Evolutionary conservation across 805 yeast species (phyloP), one percentile per base, ranked within the genome.

Genomic region (Yamadazyma ubonensis): DNA sequence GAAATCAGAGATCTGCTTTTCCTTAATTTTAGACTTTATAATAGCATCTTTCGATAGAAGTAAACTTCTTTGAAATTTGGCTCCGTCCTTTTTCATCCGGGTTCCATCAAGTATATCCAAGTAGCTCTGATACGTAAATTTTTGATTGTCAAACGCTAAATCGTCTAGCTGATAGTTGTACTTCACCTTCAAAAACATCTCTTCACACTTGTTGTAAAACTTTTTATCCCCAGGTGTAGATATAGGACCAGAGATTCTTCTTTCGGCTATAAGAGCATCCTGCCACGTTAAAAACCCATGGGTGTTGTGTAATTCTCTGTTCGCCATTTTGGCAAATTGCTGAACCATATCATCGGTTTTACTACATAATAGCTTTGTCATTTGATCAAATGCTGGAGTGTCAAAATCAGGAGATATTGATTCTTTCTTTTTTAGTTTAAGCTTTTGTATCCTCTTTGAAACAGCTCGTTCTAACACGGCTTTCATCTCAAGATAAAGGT

Each of bases 91-190:
- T 8, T 11, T 22, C 12, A 23, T 10, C 10, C 18, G 17, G 3
- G 6, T 25, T 11, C 12, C 21, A 8, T 25, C 21, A 7, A 38
- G n/a, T 11, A 19, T 16, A 11, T 39, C 28, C 21, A 39, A 29
- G 17, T 43, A 37, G 5, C 38, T 44, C 8, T 29, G 18, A 30
- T 48, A 48, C 5, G 39, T 33, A 27, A 36, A 47, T 14, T 36
- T 46, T 6, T 42, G 36, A 6, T 31, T 46, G 2, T 35, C 43
- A 9, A 26, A 44, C 9, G 33, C 45, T 3, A 40, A 49, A 5
- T 43, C 49, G 10, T 59, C 60, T 33, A 53, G 57, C 29, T 63
- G 59, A 38, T 67, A 67, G 11, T 50, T 44, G 41, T 51, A 65
- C 7, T 42, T 36, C 2, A 51, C 51, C 7, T 54, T 48, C 6